Evolutionary conservation across 345 rosid genomes (phyloP).

Genomic region (Clausena lansium): DNA sequence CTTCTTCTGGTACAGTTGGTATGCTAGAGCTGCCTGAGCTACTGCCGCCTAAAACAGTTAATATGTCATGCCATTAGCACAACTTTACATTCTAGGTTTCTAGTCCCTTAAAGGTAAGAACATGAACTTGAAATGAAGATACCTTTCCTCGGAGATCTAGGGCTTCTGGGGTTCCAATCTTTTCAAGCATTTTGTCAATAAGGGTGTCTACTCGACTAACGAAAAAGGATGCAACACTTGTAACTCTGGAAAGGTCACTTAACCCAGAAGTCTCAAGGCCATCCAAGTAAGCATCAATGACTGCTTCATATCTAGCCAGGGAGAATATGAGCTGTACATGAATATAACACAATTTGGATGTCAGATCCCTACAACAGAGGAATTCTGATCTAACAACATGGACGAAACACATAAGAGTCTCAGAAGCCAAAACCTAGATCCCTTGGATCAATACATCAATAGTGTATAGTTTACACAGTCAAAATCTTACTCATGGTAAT

Average conservation of each 20-base stretch:
- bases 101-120: background rate
- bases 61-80: conserved; percentile 18
- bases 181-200: conserved; percentile 91
- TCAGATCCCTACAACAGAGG: conserved; percentile 3
- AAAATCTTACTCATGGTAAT: background rate
- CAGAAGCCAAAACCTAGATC: background rate
- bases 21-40: conserved; percentile 95
- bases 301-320: conserved; percentile 84
- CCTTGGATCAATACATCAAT: background rate
- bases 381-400: background rate
- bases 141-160: conserved; percentile 98
- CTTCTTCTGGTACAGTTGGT: conserved; percentile 92
- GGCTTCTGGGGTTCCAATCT: conserved; percentile 91
- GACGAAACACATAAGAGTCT: background rate
- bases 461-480: background rate
- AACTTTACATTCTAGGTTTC: conserved; percentile 1
- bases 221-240: conserved; percentile 97
- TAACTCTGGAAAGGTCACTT: conserved; percentile 86
- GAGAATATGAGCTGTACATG: conserved; percentile 90
- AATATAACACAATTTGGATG: conserved; percentile 8
- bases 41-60: conserved; percentile 73
- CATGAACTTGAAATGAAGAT: conserved; percentile 3
- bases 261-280: conserved; percentile 98
- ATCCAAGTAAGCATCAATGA: conserved; percentile 96
- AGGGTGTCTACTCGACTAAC: conserved; percentile 98